Base-by-base conservation (phyloP, 495 filamentous ascomycete species). In the Hapsidospora chrysogenum region DNA sequence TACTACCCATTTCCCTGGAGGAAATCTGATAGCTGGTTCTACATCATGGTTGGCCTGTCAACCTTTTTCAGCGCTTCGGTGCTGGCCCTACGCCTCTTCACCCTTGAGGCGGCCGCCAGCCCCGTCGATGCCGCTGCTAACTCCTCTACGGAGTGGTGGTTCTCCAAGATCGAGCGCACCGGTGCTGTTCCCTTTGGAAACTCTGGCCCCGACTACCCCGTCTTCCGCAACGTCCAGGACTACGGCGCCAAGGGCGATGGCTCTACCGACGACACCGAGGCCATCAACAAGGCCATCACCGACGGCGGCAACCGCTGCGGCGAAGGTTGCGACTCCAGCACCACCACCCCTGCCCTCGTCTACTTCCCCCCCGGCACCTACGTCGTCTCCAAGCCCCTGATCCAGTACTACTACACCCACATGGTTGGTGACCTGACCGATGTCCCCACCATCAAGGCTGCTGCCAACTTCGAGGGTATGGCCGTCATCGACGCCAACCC, bases 401-500 rank as follows among this genome's bases (percentile, higher is more conserved):
- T 76, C 9, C 72, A 80, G 48, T 74, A 68, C 41, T 89, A 86
- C 60, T 81, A 84, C 53, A 81, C 81, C 14, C 81, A 87, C 47
- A 63, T 89, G 26, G 64, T 86, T 3, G 82, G 82, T 36, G 82
- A 96, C 57, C 62, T 61, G 29, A 48, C 66, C 29, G 59, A 68
- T 36, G 48, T 76, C 3, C 87, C 87, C 1, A 78, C 75, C 0
- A 63, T 96, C 52, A 85, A 86, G 62, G 89, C 78, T 1, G 52
- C 72, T 1, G 47, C 76, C 6, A 51, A 51, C 41, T 96, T 96
- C 48, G 30, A 58, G 3, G 89, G 89, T 41, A 92, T 95, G 55
- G 87, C 76, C 14, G 66, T 97, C 16, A 84, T 97, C 46, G 86
- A 95, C 46, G 63, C 83, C 7, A 80, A 97, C 44, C 86, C 86